Base-by-base conservation (phyloP, 768 basidiomycete genomes). In the Zangia roseola region DNA sequence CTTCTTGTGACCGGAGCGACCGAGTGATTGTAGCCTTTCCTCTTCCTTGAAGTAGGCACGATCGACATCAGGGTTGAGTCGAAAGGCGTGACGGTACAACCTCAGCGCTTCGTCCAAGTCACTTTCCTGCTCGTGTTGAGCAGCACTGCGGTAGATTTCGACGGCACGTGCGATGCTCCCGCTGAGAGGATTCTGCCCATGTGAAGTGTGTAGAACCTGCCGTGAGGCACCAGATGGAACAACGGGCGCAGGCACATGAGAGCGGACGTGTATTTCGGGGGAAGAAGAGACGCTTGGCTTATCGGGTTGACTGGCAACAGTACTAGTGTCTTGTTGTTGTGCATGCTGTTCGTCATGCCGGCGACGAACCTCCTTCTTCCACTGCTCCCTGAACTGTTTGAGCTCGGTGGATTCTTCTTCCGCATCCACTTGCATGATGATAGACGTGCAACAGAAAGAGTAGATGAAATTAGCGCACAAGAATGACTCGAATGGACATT, bases 11-110 rank as follows among this genome's bases (percentile, higher is more conserved):
- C 75, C 20, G 25, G 58, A 42, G 36, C 39, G 47, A 33, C 40
- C 39, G 23, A 40, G 40, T 35, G 56, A 50, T 10, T 58, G 56
- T 26, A 57, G 26, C 47, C 58, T 62, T 36, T 60, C 70, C 59
- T 88, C 84, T 51, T 82, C 74, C 35, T 74, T 72, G 51, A 78
- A 73, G 67, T 88, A 92, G 1, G 79, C 77, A 51, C 77, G 76
- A 62, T 93, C 91, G 28, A 94, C 88, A 52, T 88, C 72, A 30
- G 85, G 73, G 50, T 93, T 80, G 69, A 86, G 69, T 44, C 85
- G 80, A 64, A 93, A 94, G 2, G 90, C 90, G 52, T 81, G 80
- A 10, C 90, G 82, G 59, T 95, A 97, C 8, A 92, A 69, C 21
- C 67, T 60, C 10, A 93, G 68, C 10, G 93, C 93, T 28, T 86